These are phyloP conservation scores for Saturnispora halmiae DNA, from an alignment of 805 yeast genomes.

Conservation along the genomic window DNA sequence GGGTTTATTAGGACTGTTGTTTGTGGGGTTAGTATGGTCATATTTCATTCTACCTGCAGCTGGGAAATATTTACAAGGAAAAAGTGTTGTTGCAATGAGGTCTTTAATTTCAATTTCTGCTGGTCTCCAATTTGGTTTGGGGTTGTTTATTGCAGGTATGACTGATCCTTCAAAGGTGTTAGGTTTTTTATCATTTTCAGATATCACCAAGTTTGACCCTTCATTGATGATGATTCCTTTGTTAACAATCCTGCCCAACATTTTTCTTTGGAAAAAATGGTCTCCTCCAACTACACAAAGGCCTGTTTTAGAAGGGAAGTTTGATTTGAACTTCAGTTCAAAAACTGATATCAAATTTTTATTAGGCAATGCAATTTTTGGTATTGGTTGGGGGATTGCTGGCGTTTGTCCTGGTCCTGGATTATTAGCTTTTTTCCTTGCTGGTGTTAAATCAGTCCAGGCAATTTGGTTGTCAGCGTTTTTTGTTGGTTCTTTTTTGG, in stretches of 20 bases:
- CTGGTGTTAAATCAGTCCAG: slow-evolving; percentile 17
- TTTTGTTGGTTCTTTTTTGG: slow-evolving; percentile 25
- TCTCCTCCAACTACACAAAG: slow-evolving; percentile 15
- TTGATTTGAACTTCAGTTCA: slow-evolving; percentile 21
- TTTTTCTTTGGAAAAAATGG: slow-evolving; percentile 28
- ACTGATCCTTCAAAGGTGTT: slow-evolving; percentile 34
- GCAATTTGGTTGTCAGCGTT: slow-evolving; percentile 25
- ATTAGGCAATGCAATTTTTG: slow-evolving; percentile 37
- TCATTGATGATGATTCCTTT: slow-evolving; percentile 36
- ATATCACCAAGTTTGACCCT: slow-evolving; percentile 36
- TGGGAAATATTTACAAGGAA: slow-evolving; percentile 8
- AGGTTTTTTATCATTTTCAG: slow-evolving; percentile 36
- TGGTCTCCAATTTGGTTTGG: slow-evolving; percentile 36
- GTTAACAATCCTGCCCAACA: slow-evolving; percentile 38
- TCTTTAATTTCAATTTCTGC: slow-evolving; percentile 15
- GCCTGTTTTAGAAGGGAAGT: slow-evolving; percentile 20
- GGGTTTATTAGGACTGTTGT: slow-evolving; percentile 12
- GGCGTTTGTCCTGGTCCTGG: slow-evolving; percentile 53
- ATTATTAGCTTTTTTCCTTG: slow-evolving; percentile 24
- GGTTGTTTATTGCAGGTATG: slow-evolving; percentile 40
- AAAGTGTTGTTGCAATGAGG: background rate
- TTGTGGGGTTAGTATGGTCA: slow-evolving; percentile 12
- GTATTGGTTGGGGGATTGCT: slow-evolving; percentile 44
- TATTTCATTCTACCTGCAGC: slow-evolving; percentile 25
- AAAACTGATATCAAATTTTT: slow-evolving; percentile 27